Evolutionary conservation across 192 early-diverging fungal genomes (phyloP), one percentile per base, ranked within the genome.

Genomic region (Lobosporangium transversale): DNA sequence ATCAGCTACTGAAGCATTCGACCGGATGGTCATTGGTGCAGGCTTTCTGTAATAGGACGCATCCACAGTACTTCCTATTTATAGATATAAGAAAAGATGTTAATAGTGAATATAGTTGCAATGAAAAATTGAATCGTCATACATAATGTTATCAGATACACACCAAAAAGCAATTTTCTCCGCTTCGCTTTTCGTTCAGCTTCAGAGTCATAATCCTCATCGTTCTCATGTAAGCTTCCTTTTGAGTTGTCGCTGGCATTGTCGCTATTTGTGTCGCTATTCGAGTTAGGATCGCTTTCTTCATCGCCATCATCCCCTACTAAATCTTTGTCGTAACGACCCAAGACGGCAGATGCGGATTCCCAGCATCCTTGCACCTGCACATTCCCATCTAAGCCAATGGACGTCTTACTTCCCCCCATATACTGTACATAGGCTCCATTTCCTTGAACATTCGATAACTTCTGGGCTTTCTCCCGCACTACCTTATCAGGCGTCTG

Each of bases 131-230:
- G n/a, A n/a, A n/a, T n/a, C n/a, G n/a, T n/a, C n/a, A n/a, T n/a
- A n/a, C n/a, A n/a, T n/a, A n/a, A n/a, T n/a, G n/a, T n/a, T n/a
- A n/a, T n/a, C n/a, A n/a, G n/a, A n/a, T n/a, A 52, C 68, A 40
- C 67, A 76, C 73, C 73, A 52, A 76, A 76, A 0, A 76, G 26
- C 10, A 67, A 23, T 53, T 76, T 76, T 59, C 73, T 76, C 47
- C 73, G 73, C 59, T 76, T 76, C 3, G 65, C 65, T 26, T 62
- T 66, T 17, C 65, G 44, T 21, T 62, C 63, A 5, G 65, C 73
- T 8, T 76, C 73, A 26, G 73, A 56, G 26, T 76, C 73, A 20
- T 67, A 44, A 30, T 67, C 73, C 14, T 68, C 48, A 20, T 42
- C 27, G 11, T 66, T 58, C 2, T 42, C 32, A 17, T 65, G 48